Conservation (phyloP, 2,329 filamentous ascomycete species). For the Lachnellula willkommii region DNA sequence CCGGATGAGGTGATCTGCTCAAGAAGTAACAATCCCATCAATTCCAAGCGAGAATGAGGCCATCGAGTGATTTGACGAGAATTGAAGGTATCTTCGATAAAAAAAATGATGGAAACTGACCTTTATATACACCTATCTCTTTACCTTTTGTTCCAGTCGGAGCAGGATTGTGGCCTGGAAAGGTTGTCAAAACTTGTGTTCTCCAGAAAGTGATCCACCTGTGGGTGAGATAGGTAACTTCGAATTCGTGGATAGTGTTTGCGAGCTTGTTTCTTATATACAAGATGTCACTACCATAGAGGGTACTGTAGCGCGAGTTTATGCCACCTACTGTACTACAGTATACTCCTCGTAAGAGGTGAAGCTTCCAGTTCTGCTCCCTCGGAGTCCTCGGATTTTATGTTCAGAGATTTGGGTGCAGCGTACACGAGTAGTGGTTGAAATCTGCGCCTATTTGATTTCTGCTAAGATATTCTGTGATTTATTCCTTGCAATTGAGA, state of each 20-base stretch:
- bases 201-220: constrained; percentile 43
- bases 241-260: constrained; percentile 35
- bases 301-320: too few species aligned
- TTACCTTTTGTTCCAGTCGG: constrained; percentile 47
- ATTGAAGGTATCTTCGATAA: constrained; percentile 57
- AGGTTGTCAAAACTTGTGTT: constrained; percentile 43
- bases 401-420: too few species aligned
- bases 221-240: constrained; percentile 33
- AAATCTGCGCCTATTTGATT: too few species aligned
- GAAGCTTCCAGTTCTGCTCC: too few species aligned
- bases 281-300: constrained; percentile 3
- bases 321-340: too few species aligned
- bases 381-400: too few species aligned
- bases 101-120: constrained; percentile 54
- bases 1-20: constrained; percentile 38
- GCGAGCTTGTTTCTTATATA: constrained; percentile 43
- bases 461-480: too few species aligned
- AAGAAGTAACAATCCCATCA: constrained; percentile 37
- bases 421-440: too few species aligned
- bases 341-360: too few species aligned
- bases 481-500: too few species aligned
- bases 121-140: constrained; percentile 48
- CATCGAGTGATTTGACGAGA: constrained; percentile 45
- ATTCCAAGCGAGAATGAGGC: constrained; percentile 34
- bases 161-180: constrained; percentile 38